Evolutionary conservation across 139 green algal genomes (phyloP), one percentile per base, ranked within the genome.

Genomic region (Yamagishiella unicocca): DNA sequence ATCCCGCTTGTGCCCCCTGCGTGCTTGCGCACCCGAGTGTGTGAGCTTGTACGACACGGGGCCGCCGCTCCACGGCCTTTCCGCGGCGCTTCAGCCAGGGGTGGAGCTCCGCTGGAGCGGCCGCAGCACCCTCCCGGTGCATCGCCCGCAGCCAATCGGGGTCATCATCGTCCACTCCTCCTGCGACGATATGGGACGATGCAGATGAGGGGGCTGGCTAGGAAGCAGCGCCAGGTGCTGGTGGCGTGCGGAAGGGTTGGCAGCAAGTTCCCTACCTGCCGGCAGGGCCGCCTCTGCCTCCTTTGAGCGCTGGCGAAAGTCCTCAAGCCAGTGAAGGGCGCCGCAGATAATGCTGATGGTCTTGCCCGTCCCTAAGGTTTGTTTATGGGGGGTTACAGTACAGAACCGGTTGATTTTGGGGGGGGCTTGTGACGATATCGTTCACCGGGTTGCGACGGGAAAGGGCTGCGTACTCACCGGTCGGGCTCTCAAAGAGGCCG

Each of bases 311-410:
- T 45, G 25, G 31, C 70, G 75, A 2, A 78, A 72, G 50, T 88
- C 89, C 74, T 92, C 85, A 7, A 94, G 68, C 91, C 89, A 92
- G 24, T 92, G 92, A 50, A 99, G 85, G 5, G 91, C 82, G 50
- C 90, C 93, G 88, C 96, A 99, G 53, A 99, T 98, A 9, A 99
- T 82, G 84, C 95, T 98, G 35, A 99, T 93, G 19, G 97, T 99
- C 85, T 99, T 99, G 55, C 97, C 96, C 2, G 96, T 98, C 54
- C 97, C 96, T 95, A 90, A 31, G 17, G 22, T 1, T 37, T 58
- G 24, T 40, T 19, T n/a, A 19, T 58, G 38, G 6, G 22, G 25
- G 35, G 7, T 40, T 8, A 46, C 62, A n/a, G n/a, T n/a, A n/a
- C n/a, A n/a, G n/a, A n/a, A n/a, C n/a, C n/a, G n/a, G n/a, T n/a